Evolutionary conservation across 2,329 filamentous ascomycete species (phyloP).

Genomic region (Pestalotiopsis sp.): DNA sequence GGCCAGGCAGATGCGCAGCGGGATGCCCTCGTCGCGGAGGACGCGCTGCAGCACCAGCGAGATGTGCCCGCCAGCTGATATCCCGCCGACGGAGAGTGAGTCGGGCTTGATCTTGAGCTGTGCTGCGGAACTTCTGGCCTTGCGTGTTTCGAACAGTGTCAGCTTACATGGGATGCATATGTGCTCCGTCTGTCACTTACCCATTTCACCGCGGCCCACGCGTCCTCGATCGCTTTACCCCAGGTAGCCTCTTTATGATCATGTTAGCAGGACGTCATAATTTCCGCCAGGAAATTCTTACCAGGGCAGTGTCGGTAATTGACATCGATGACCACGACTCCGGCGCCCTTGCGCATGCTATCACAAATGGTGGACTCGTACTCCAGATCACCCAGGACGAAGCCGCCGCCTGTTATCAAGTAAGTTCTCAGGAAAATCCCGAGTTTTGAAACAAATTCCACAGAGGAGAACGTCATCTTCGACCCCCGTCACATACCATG

Average conservation of each 20-base stretch:
- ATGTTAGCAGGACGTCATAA: neutral
- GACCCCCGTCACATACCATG: slow-evolving; percentile 26
- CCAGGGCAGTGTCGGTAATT: slow-evolving; percentile 43
- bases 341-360: slow-evolving; percentile 37
- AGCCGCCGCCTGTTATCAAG: slow-evolving; percentile 34
- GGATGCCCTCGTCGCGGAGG: slow-evolving; percentile 38
- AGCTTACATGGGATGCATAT: too few species aligned
- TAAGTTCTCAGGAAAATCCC: neutral
- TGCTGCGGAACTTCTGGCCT: slow-evolving; percentile 29
- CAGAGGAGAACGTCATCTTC: neutral
- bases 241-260: slow-evolving; percentile 30
- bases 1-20: slow-evolving; percentile 36
- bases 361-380: slow-evolving; percentile 36
- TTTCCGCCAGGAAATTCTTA: slow-evolving; percentile 17
- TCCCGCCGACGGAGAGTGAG: slow-evolving; percentile 39
- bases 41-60: slow-evolving; percentile 37
- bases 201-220: slow-evolving; percentile 38
- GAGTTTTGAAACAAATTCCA: neutral
- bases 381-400: slow-evolving; percentile 36
- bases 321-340: slow-evolving; percentile 40
- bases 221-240: slow-evolving; percentile 40
- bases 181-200: slow-evolving; percentile 19
- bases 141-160: too few species aligned
- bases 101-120: slow-evolving; percentile 32
- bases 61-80: slow-evolving; percentile 41